These are phyloP conservation scores for Nigrospora sphaerica DNA, from an alignment of 2,329 filamentous ascomycete species.

Conservation along the genomic window DNA sequence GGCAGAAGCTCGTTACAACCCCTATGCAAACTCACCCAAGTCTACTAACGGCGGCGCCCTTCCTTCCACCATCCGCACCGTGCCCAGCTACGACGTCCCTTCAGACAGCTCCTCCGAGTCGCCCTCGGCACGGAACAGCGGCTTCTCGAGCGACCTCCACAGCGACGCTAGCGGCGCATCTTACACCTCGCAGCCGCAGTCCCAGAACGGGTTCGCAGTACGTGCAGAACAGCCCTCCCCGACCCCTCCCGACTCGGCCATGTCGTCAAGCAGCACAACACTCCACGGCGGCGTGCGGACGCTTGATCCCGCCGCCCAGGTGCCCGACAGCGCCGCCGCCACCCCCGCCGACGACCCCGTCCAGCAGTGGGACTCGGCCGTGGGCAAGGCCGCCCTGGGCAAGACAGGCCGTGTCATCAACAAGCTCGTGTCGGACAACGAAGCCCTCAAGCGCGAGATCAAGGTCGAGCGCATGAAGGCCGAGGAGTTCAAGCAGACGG, in stretches of 20 bases:
- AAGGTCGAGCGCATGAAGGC: conserved; percentile 57
- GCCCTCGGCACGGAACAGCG: conserved; percentile 36
- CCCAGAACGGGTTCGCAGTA: conserved; percentile 22
- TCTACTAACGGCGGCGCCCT: background rate
- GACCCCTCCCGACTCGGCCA: conserved; percentile 11
- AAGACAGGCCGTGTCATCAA: conserved; percentile 78
- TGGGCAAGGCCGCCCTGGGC: conserved; percentile 62
- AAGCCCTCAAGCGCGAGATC: conserved; percentile 67
- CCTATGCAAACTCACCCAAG: conserved; percentile 5
- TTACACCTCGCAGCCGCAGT: conserved; percentile 24
- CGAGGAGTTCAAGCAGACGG: conserved; percentile 64
- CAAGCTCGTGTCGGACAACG: conserved; percentile 72
- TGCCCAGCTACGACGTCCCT: conserved; percentile 45
- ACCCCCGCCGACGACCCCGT: conserved; percentile 14
- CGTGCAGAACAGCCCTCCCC: conserved; percentile 20
- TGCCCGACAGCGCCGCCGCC: conserved; percentile 11
- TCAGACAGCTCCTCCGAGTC: conserved; percentile 31
- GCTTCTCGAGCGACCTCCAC: conserved; percentile 48
- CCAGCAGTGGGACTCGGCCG: conserved; percentile 54
- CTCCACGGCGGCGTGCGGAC: conserved; percentile 4
- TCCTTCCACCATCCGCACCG: conserved; percentile 47
- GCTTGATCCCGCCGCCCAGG: background rate
- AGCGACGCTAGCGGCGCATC: conserved; percentile 45
- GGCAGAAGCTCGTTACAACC: conserved; percentile 5
- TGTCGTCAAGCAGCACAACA: conserved; percentile 15